Percentiles rank a stretch among this genome's conserved stretches.
Conservation (phyloP, 345 rosid genomes). For the Nasturtium officinale region DNA sequence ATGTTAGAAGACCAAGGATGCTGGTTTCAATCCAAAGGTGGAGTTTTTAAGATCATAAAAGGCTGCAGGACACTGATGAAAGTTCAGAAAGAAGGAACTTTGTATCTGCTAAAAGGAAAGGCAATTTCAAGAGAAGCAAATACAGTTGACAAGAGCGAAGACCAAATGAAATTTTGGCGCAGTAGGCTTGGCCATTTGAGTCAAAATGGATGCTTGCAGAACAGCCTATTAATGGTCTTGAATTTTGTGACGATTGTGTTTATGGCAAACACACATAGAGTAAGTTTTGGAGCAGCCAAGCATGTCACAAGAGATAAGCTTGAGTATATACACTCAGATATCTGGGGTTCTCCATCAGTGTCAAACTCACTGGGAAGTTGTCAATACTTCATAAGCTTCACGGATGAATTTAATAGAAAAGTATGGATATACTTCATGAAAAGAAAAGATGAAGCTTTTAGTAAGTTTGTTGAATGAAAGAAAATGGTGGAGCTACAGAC, state of each 20-base stretch:
- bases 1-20: not conserved
- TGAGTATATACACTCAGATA: not conserved
- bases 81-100: not conserved
- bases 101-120: not conserved
- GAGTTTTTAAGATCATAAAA: not conserved
- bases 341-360: not conserved
- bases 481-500: not conserved
- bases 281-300: not conserved
- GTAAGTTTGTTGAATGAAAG: not conserved
- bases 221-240: rapidly evolving
- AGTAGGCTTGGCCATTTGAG: not conserved
- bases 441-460: not conserved
- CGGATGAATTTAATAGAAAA: not conserved
- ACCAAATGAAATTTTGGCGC: not conserved
- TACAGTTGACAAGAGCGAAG: not conserved
- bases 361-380: rapidly evolving
- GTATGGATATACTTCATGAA: not conserved
- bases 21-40: not conserved
- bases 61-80: not conserved
- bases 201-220: not conserved
- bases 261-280: not conserved
- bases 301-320: not conserved
- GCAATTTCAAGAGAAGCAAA: not conserved
- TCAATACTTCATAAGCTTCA: not conserved
- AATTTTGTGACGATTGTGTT: not conserved